Base-by-base conservation (phyloP, 2,329 filamentous ascomycete species). In the Pyrenophora graminea region DNA sequence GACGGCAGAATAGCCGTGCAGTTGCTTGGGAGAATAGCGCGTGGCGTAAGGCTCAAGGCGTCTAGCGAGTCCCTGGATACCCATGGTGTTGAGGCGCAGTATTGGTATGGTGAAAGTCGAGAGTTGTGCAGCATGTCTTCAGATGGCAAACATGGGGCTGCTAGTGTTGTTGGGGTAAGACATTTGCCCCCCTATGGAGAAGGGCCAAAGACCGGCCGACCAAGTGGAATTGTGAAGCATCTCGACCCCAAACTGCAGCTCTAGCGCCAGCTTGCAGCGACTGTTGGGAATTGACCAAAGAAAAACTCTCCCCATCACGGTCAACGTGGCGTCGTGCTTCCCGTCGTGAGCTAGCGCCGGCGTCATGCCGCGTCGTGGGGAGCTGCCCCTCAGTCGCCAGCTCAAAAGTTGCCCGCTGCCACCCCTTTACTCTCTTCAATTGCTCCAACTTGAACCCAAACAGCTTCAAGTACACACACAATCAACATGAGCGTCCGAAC, bases 401-500 rank as follows among this genome's bases (percentile, higher is more conserved):
- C 58, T 67, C 59, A 66, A 69, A 68, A 64, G 55, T 67, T 61
- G 59, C 55, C 55, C 41, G 45, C 52, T 46, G 56, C 58, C 54
- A 53, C 59, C 39, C 39, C 27, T 39, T 38, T 31, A 40, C 34
- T 51, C 21, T 23, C 38, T 48, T 56, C 49, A 59, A 59, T 63
- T 59, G 56, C 53, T 58, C 57, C 60, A 61, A 56, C 64, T 57
- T 56, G 45, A 45, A 40, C 25, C 39, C 48, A 40, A 56, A 54
- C 57, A 61, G 55, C 52, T 59, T 61, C 53, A 64, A 67, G 43
- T 47, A 48, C 18, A 55, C 21, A 53, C 30, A 53, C 47, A 59
- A 31, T 41, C 62, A 72, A 36, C 19, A 74, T 96, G 91, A 84
- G 80, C 73, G 78, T 86, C 76, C 83, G 90, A 77, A 90, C 88